Percentiles rank a stretch among this genome's conserved stretches.
These are phyloP conservation scores for Nicotiana undulata DNA, from an alignment of 257 asterid species.

Conservation along the genomic window DNA sequence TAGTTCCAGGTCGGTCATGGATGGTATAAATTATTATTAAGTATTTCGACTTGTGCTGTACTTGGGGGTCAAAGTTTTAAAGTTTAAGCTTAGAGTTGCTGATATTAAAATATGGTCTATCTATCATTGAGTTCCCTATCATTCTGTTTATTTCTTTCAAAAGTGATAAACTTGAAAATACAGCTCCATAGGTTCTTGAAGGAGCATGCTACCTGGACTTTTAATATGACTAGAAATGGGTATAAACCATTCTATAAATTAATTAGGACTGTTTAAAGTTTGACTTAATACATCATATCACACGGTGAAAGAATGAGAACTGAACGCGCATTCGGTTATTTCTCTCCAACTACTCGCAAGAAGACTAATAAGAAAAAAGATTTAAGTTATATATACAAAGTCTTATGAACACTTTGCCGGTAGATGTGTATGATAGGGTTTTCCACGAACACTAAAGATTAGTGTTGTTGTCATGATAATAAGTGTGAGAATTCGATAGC, in stretches of 20 bases:
- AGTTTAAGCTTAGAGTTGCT: not conserved
- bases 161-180: not conserved
- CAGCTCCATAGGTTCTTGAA: not conserved
- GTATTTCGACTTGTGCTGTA: not conserved
- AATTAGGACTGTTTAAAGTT: not conserved
- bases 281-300: slow-evolving; percentile 1
- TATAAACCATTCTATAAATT: no score
- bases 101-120: not conserved
- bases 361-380: not conserved
- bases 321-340: not conserved
- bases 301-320: not conserved
- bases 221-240: not conserved
- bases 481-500: no score
- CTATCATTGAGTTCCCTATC: not conserved
- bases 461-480: no score
- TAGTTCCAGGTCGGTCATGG: not conserved
- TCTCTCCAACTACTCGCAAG: not conserved
- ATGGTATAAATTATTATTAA: not conserved
- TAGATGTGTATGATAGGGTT: no score
- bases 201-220: not conserved
- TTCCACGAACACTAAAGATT: no score
- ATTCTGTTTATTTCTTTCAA: not conserved
- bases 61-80: not conserved
- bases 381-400: no score
- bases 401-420: no score